Conservation (phyloP, 495 filamentous ascomycete species). For the Neurospora sp. region DNA sequence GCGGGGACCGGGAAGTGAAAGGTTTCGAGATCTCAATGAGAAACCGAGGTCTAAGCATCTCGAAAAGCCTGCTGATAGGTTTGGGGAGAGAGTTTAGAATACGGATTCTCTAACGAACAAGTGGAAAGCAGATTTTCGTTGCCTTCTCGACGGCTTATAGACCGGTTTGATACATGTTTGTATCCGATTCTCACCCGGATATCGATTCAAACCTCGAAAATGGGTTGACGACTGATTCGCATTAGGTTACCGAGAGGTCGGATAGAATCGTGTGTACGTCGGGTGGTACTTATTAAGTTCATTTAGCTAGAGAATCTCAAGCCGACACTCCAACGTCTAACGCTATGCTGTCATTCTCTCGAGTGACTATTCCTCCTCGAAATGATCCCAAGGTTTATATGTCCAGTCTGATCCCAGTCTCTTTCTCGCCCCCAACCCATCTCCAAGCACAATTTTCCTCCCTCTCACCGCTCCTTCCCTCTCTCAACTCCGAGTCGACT, state of each 20-base stretch:
- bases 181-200: not conserved
- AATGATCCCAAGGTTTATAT: not conserved
- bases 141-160: not conserved
- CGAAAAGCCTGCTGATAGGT: not conserved
- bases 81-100: not conserved
- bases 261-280: not conserved
- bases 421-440: not conserved
- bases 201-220: not conserved
- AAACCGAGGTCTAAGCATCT: not conserved
- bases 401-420: not conserved
- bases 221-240: not conserved
- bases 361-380: not conserved
- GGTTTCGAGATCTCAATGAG: not conserved
- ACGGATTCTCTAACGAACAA: not conserved
- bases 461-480: not conserved
- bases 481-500: not conserved
- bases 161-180: not conserved
- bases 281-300: not conserved
- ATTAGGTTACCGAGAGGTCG: not conserved
- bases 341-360: not conserved
- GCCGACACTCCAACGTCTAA: not conserved
- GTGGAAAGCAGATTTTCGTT: not conserved
- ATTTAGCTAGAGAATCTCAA: not conserved
- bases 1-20: not conserved
- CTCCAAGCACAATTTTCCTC: not conserved